A percentile compares a stretch with the other conserved stretches of the same genome.
Evolutionary conservation across 2,329 filamentous ascomycete genomes (phyloP).

Genomic region (Xenoacremonium recifei): DNA sequence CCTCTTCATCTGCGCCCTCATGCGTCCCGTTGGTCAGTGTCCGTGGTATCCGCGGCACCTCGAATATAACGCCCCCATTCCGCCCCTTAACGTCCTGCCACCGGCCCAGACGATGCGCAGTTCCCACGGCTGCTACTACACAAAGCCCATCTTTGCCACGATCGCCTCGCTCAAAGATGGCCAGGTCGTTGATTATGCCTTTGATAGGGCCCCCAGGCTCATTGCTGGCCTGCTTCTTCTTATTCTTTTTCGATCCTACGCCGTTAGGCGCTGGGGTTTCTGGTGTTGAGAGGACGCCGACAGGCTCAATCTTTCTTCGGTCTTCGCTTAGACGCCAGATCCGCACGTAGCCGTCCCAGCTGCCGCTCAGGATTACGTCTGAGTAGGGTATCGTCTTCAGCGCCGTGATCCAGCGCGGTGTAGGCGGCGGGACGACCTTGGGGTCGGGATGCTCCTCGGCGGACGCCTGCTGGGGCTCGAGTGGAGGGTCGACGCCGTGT

Average conservation of each 20-base stretch:
- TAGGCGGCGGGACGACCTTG: constrained; percentile 59
- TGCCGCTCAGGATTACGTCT: constrained; percentile 85
- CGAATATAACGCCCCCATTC: constrained; percentile 87
- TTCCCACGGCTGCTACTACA: constrained; percentile 81
- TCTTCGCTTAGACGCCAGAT: constrained; percentile 85
- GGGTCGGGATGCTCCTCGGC: constrained; percentile 66
- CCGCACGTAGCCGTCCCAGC: constrained; percentile 84
- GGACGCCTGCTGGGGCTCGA: constrained; percentile 66
- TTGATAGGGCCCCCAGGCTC: constrained; percentile 53
- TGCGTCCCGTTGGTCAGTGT: constrained; percentile 33
- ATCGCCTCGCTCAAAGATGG: constrained; percentile 81
- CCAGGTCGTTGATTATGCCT: constrained; percentile 86
- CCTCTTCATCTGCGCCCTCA: constrained; percentile 21
- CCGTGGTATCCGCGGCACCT: constrained; percentile 58
- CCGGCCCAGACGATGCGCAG: constrained; percentile 79
- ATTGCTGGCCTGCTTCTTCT: constrained; percentile 30
- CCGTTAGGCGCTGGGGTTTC: constrained; percentile 13
- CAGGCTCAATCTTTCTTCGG: constrained; percentile 71
- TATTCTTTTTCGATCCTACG: constrained; percentile 6
- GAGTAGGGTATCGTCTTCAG: constrained; percentile 84
- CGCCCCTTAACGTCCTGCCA: constrained; percentile 69
- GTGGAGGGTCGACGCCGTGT: constrained; percentile 77
- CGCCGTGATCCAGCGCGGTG: constrained; percentile 88
- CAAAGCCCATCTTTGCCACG: constrained; percentile 75
- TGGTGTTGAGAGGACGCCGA: constrained; percentile 62